Conservation (phyloP, 495 filamentous ascomycete species). For the Penicillium psychrofluorescens region DNA sequence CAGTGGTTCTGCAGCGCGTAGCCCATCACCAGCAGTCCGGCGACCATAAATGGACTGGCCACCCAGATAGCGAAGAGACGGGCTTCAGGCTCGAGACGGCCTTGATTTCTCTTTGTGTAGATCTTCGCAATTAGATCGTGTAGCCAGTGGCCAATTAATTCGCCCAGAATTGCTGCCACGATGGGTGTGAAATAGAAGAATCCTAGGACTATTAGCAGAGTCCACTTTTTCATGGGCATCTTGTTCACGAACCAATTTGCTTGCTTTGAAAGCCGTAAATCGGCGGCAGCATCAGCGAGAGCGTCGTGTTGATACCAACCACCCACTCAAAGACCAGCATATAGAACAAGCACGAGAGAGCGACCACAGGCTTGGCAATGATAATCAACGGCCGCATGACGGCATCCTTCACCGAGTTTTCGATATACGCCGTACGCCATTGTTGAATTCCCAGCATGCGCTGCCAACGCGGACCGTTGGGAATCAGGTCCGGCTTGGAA, state of each 20-base stretch:
- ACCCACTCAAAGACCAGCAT: conserved; percentile 54
- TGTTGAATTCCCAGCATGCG: conserved; percentile 42
- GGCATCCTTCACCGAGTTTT: conserved; percentile 38
- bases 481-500: conserved; percentile 20
- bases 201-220: conserved; percentile 9
- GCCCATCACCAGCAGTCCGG: conserved; percentile 47
- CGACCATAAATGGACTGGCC: conserved; percentile 41
- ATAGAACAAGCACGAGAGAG: conserved; percentile 47
- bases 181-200: conserved; percentile 58
- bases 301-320: conserved; percentile 56
- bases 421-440: conserved; percentile 19
- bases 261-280: conserved; percentile 48
- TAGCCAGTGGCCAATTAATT: conserved; percentile 51
- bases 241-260: conserved; percentile 34
- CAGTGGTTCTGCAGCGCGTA: conserved; percentile 44
- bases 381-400: conserved; percentile 36
- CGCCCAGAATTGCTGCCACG: conserved; percentile 46
- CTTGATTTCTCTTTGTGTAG: conserved; percentile 42
- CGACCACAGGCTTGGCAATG: conserved; percentile 44
- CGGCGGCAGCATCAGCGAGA: conserved; percentile 46
- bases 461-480: conserved; percentile 34
- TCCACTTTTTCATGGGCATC: too few species aligned
- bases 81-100: conserved; percentile 52
- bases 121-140: conserved; percentile 44
- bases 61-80: conserved; percentile 46